Evolutionary conservation across 345 rosid genomes (phyloP), one percentile per base, ranked within the genome.

Genomic region (Zanthoxylum bungeanum): DNA sequence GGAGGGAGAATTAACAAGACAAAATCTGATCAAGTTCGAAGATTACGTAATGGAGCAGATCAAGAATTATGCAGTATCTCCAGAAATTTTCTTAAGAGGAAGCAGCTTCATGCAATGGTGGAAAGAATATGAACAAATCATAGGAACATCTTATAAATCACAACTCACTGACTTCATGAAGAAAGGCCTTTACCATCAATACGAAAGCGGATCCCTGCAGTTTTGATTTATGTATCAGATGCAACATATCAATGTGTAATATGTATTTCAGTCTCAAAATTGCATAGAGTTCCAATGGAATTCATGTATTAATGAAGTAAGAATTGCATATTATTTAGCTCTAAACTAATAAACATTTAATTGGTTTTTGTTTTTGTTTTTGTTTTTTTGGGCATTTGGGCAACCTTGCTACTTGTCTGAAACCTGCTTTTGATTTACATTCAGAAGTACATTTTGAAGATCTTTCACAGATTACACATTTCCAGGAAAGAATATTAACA

Each of bases 21-120:
- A n/a, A 42, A 34, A 61, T 11, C 79, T 88, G 27, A 9, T 4
- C 16, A 0, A 0, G 44, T 89, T 91, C 68, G 88, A 88, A 75
- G 5, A 24, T 7, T 73, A 91, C 49, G 83, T 76, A 68, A 65
- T 82, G 86, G 66, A 40, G 6, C 59, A 79, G 76, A 80, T 87
- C 60, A 11, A 6, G 30, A 74, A 79, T 17, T 78, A 81, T 56
- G 76, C 80, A n/a, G 84, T 87, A 3, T 88, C 91, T 53, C 88
- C 95, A 0, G 93, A 89, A 71, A 86, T 93, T 30, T 93, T 89
- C 87, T 64, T 82, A 80, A 60, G 30, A 25, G 16, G 47, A 2
- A 84, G 95, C 80, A 89, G 88, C 72, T 93, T 86, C 70, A 88
- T 86, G 95, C 73, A 30, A 58, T 91, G 95, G 95, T 91, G 97